phyloP scores from a whole-genome alignment of 495 filamentous ascomycete species.

The Neurospora tetrasperma region DNA sequence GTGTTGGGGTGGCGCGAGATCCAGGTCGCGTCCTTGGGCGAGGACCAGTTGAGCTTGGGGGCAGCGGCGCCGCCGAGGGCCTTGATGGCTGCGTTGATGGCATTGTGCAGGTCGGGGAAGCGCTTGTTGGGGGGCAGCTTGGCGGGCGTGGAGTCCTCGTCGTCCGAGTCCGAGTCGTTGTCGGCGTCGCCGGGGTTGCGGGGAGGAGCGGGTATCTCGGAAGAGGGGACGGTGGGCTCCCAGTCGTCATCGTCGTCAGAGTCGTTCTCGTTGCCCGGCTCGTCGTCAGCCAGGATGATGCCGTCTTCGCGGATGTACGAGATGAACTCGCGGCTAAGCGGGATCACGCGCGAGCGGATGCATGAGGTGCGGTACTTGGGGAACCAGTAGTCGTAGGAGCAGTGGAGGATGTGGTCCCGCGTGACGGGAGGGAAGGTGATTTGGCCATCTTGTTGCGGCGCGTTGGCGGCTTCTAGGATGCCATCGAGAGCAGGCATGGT shows the following conservation, averaged over 20 bases:
- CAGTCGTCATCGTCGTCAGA: conserved; percentile 40
- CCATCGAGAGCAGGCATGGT: conserved; percentile 21
- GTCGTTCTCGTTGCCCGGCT: conserved; percentile 31
- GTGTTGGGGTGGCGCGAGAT: conserved; percentile 79
- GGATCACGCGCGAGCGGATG: conserved; percentile 76
- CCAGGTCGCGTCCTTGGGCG: conserved; percentile 94
- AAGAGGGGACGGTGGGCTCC: conserved; percentile 27
- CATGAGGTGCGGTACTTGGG: conserved; percentile 71
- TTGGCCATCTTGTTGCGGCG: conserved; percentile 5
- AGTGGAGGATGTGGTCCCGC: conserved; percentile 79
- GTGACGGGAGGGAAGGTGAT: conserved; percentile 76
- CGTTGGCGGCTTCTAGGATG: conserved; percentile 4
- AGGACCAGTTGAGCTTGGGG: conserved; percentile 96
- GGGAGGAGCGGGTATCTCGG: conserved; percentile 18
- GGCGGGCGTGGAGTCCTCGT: conserved; percentile 19
- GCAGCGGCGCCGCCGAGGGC: conserved; percentile 72
- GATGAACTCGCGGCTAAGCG: conserved; percentile 63
- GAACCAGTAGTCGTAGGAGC: conserved; percentile 90
- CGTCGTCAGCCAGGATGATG: conserved; percentile 67
- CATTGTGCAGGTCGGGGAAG: conserved; percentile 60
- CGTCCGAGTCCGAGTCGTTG: conserved; percentile 29
- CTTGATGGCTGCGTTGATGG: conserved; percentile 63
- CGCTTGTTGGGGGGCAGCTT: conserved; percentile 32
- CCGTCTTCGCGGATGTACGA: conserved; percentile 86
- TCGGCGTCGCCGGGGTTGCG: conserved; percentile 21